phyloP scores from a whole-genome alignment of 768 basidiomycete species.

The Mycena vulgaris region DNA sequence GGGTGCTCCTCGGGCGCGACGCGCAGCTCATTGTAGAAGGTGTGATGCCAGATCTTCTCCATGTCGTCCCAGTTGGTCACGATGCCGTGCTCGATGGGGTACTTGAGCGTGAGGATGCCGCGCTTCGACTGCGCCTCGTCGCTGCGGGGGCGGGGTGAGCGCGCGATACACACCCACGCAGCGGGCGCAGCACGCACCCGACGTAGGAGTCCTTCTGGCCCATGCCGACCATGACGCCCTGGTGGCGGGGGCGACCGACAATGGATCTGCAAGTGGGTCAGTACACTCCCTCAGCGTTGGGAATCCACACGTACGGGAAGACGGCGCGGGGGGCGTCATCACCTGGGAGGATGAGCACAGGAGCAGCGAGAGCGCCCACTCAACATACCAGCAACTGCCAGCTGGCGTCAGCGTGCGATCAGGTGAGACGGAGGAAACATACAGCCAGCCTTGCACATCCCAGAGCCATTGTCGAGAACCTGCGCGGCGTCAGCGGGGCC shows the following conservation, averaged over 20 bases:
- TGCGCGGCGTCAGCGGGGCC: conserved; percentile 44
- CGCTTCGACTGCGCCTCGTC: conserved; percentile 96
- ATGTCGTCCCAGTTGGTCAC: too few relatives aligned
- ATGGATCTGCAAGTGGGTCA: conserved; percentile 73
- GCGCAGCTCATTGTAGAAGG: too few relatives aligned
- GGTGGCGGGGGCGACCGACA: conserved; percentile 95
- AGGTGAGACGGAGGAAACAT: conserved; percentile 53
- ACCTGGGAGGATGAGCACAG: conserved; percentile 61
- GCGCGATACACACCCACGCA: neutral
- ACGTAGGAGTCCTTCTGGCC: conserved; percentile 97
- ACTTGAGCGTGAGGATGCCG: conserved; percentile 96
- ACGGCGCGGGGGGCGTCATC: conserved; percentile 94
- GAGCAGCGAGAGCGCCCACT: conserved; percentile 15
- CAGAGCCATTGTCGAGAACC: conserved; percentile 96
- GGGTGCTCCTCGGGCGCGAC: conserved; percentile 96
- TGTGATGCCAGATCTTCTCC: too few relatives aligned
- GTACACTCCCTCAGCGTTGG: conserved; percentile 3
- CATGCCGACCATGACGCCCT: conserved; percentile 98
- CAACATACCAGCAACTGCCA: conserved; percentile 74
- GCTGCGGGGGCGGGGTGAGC: conserved; percentile 54
- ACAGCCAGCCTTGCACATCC: conserved; percentile 99
- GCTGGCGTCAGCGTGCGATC: conserved; percentile 37
- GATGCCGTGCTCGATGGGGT: too few relatives aligned
- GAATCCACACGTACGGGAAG: conserved; percentile 82
- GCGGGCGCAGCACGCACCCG: conserved; percentile 78